Percentiles rank a stretch among this genome's conserved stretches.
These are phyloP conservation scores for Suillus spraguei DNA, from an alignment of 768 basidiomycete genomes.

Conservation along the genomic window DNA sequence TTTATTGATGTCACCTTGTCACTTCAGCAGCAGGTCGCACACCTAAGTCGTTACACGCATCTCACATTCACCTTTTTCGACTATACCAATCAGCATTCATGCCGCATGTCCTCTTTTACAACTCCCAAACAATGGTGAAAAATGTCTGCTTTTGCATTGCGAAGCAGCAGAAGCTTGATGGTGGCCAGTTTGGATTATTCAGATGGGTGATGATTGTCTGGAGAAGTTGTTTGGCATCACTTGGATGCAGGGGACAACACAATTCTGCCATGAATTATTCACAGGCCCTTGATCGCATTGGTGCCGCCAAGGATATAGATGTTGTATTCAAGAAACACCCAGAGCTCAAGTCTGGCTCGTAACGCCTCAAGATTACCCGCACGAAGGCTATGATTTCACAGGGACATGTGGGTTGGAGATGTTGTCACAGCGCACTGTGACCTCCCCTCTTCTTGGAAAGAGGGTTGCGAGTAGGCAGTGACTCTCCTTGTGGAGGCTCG, in stretches of 20 bases:
- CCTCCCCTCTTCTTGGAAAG: too few relatives aligned
- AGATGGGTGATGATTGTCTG: slow-evolving; percentile 31
- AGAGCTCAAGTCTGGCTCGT: slow-evolving; percentile 26
- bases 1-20: slow-evolving; percentile 25
- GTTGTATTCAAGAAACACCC: slow-evolving; percentile 22
- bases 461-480: neutral
- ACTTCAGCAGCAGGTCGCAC: slow-evolving; percentile 30
- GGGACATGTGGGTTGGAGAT: slow-evolving; percentile 6
- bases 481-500: neutral
- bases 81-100: slow-evolving; percentile 26
- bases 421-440: neutral
- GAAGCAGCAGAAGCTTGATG: slow-evolving; percentile 23
- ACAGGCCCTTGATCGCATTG: slow-evolving; percentile 11
- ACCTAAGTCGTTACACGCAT: slow-evolving; percentile 27
- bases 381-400: slow-evolving; percentile 15
- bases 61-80: slow-evolving; percentile 27
- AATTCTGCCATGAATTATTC: slow-evolving; percentile 12
- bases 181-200: slow-evolving; percentile 23
- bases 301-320: slow-evolving; percentile 21
- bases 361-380: slow-evolving; percentile 10
- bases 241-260: slow-evolving; percentile 24
- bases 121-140: slow-evolving; percentile 32
- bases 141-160: too few relatives aligned
- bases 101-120: slow-evolving; percentile 31
- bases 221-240: slow-evolving; percentile 32